These are phyloP conservation scores for Rubia peregrina DNA, from an alignment of 305 asterid genomes.

Conservation along the genomic window DNA sequence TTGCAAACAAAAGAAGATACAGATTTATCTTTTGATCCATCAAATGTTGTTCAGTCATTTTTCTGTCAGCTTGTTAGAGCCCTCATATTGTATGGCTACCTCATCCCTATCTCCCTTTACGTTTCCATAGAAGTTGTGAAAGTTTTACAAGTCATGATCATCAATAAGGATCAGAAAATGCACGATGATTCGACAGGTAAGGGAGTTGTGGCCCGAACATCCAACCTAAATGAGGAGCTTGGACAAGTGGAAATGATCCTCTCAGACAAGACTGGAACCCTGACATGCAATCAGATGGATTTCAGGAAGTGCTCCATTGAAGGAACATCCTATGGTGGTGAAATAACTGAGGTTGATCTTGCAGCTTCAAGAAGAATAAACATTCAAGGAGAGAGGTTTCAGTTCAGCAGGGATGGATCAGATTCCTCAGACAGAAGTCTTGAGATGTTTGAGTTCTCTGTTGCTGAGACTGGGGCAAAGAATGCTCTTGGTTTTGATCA, in stretches of 20 bases:
- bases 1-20: constrained; percentile 28
- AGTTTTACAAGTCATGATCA: constrained; percentile 80
- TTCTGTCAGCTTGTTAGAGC: constrained; percentile 80
- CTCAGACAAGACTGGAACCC: constrained; percentile 94
- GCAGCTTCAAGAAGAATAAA: constrained; percentile 87
- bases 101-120: constrained; percentile 86
- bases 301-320: constrained; percentile 86
- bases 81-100: constrained; percentile 72
- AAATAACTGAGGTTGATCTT: constrained; percentile 75
- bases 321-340: constrained; percentile 67
- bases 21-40: constrained; percentile 42
- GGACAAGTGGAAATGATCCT: constrained; percentile 91
- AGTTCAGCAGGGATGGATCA: constrained; percentile 13
- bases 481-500: constrained; percentile 21
- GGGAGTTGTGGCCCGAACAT: constrained; percentile 89
- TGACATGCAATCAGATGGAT: constrained; percentile 97
- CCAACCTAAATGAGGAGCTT: constrained; percentile 80
- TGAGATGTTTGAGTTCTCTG: constrained; percentile 18
- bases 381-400: constrained; percentile 49
- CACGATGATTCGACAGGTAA: constrained; percentile 75
- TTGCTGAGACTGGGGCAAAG: not conserved
- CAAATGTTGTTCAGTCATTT: constrained; percentile 44
- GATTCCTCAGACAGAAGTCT: constrained; percentile 7
- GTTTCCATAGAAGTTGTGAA: constrained; percentile 91
- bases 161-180: constrained; percentile 70